Base-by-base conservation (phyloP, 805 yeast species). In the Candida fluviatilis region DNA sequence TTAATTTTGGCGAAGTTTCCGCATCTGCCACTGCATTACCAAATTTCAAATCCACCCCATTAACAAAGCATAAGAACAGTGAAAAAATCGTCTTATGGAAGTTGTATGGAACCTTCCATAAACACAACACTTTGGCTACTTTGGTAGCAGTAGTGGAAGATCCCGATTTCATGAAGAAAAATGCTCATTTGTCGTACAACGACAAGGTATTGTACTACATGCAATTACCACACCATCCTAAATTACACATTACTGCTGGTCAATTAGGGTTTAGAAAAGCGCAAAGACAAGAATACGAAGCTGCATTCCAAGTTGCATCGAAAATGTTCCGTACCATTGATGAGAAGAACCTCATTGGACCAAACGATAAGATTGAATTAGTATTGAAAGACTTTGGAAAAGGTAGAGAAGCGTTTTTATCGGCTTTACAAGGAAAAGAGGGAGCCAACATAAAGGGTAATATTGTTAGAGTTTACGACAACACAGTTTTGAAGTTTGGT, bases 241-340 rank as follows among this genome's bases (percentile, higher is more conserved):
- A 76, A 46, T 57, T 82, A 32, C 76, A 82, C 16, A 65, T 86
- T 36, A 76, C 87, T 5, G 83, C 96, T 0, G 99, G 99, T 36
- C 78, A 76, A 55, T 69, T 88, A 36, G 99, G 98, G 3, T 91
- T 89, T 70, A 76, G 88, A 54, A 88, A 89, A 54, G 78, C 93
- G 13, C 88, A 88, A 40, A 80, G 96, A 62, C 87, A 95, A 35
- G 95, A 88, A 60, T 87, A 86, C 54, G 99, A 91, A 63, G 96
- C 96, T 1, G 84, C 84, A 11, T 90, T 83, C 69, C 96, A 89
- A 59, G 82, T 91, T 7, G 69, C 89, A 12, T 69, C 89, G 3
- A 76, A 76, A 46, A 71, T 86, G 64, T 88, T 91, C 62, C 73
- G 80, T 45, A 59, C 72, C 47, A 84, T 91, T 56, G 79, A 78